Evolutionary conservation across 2,329 filamentous ascomycete genomes (phyloP).

Genomic region (Leptographium wingfieldii): DNA sequence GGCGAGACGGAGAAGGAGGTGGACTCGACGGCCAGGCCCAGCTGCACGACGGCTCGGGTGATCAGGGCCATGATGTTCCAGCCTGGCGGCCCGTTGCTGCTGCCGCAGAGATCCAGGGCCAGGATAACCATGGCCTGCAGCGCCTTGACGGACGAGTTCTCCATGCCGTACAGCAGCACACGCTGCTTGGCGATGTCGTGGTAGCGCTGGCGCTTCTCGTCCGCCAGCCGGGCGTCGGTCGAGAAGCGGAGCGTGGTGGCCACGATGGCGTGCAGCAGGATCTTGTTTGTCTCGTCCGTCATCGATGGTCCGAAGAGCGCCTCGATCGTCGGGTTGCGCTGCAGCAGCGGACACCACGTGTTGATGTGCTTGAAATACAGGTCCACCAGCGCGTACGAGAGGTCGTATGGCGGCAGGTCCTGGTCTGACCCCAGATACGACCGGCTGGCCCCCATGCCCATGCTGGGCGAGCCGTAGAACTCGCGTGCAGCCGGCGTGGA

Average conservation of each 20-base stretch:
- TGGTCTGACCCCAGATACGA: conserved; percentile 41
- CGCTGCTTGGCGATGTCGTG: conserved; percentile 74
- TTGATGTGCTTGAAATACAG: conserved; percentile 72
- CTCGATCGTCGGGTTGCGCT: conserved; percentile 70
- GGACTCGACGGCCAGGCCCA: conserved; percentile 72
- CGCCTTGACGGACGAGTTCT: conserved; percentile 80
- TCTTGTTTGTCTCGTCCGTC: conserved; percentile 68
- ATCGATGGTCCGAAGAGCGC: conserved; percentile 66
- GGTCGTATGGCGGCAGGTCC: conserved; percentile 61
- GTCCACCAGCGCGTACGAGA: conserved; percentile 60
- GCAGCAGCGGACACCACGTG: conserved; percentile 81
- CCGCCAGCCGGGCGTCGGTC: conserved; percentile 59
- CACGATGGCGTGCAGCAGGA: conserved; percentile 78
- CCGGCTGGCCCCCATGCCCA: conserved; percentile 35
- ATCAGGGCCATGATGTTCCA: conserved; percentile 89
- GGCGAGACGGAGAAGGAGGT: conserved; percentile 70
- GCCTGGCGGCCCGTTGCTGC: conserved; percentile 77
- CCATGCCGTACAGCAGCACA: conserved; percentile 75
- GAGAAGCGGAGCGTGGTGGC: conserved; percentile 80
- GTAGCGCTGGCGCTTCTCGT: conserved; percentile 60
- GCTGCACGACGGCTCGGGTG: conserved; percentile 75
- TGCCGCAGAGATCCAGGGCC: conserved; percentile 72
- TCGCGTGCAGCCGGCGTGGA: conserved; percentile 33
- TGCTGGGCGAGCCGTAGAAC: conserved; percentile 33
- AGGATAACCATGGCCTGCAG: conserved; percentile 80